Conservation (phyloP, 2,329 filamentous ascomycete species). For the Monosporascus sp. region DNA sequence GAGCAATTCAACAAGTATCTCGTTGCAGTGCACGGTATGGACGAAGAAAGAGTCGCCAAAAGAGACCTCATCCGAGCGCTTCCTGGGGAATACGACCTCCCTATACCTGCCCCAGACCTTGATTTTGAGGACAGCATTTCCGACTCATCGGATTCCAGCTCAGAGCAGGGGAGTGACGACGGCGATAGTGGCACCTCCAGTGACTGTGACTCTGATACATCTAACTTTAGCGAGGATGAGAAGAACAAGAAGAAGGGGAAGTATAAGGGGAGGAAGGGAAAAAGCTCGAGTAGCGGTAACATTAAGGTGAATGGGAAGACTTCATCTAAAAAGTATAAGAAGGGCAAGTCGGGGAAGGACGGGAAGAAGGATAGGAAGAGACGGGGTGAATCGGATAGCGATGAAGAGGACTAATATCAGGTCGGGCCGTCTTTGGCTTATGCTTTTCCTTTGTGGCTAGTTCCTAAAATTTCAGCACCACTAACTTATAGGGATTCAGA, state of each 20-base stretch:
- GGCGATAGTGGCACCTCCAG: too few relatives aligned
- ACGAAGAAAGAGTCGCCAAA: constrained; percentile 9
- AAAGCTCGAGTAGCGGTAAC: not conserved
- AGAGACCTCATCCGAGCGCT: not conserved
- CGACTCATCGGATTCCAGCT: not conserved
- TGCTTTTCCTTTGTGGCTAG: too few relatives aligned
- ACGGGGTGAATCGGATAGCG: too few relatives aligned
- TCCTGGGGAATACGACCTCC: not conserved
- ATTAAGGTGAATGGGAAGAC: too few relatives aligned
- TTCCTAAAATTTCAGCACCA: too few relatives aligned
- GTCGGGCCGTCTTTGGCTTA: too few relatives aligned
- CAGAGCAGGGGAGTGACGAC: too few relatives aligned
- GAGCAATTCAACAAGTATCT: constrained; percentile 9
- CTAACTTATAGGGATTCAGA: too few relatives aligned
- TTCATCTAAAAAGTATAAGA: too few relatives aligned
- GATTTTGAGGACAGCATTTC: not conserved
- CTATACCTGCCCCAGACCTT: constrained; percentile 1
- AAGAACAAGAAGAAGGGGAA: constrained; percentile 5
- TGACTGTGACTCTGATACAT: constrained; percentile 2
- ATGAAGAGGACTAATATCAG: too few relatives aligned
- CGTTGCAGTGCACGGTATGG: constrained; percentile 5
- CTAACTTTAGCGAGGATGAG: constrained; percentile 1
- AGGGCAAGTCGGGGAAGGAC: not conserved
- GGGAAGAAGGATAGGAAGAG: not conserved
- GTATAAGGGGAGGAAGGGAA: constrained; percentile 1